Evolutionary conservation across 768 basidiomycete genomes (phyloP), one percentile per base, ranked within the genome.

Genomic region (Termitomyces heimii): DNA sequence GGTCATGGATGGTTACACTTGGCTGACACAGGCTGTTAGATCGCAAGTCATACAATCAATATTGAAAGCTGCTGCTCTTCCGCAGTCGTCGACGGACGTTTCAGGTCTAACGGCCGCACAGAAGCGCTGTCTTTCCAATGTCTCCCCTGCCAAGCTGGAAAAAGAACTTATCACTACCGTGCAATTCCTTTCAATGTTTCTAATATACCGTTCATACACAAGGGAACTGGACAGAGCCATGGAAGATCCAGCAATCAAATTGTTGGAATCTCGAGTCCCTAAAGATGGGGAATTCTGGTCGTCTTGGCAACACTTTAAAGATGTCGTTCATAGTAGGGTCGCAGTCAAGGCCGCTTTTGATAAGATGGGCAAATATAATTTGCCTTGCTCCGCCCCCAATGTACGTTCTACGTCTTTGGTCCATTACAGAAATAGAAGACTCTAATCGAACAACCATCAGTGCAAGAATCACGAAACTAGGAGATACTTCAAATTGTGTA

Each of bases 11-110:
- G 55, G 55, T 20, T 56, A 48, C 55, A 56, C 55, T 20, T 56
- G 55, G 55, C n/a, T 56, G 14, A 49, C 55, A 10, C 55, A 56
- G 37, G 55, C 55, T 16, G 39, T 56, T 48, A 46, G 55, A 13
- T 49, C 55, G 10, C 55, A 50, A 47, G 35, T 49, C 26, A 50
- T 56, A 35, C 55, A 28, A 31, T 56, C 55, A 9, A 49, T 40
- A 26, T 34, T 56, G 20, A 56, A 48, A 42, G 35, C 46, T 49
- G 55, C 55, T 26, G 46, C 55, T 54, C 9, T 42, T n/a, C 40
- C 50, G 16, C 16, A 5, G 26, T 9, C 35, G 28, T 26, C 35
- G 12, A 51, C 34, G 12, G 10, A 26, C 6, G 0, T 26, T 39
- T 51, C 50, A 26, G 50, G 50, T 51, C 26, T 51, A 51, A 37